Conservation (phyloP, 306 rosid genomes). For the Casuarina equisetifolia region DNA sequence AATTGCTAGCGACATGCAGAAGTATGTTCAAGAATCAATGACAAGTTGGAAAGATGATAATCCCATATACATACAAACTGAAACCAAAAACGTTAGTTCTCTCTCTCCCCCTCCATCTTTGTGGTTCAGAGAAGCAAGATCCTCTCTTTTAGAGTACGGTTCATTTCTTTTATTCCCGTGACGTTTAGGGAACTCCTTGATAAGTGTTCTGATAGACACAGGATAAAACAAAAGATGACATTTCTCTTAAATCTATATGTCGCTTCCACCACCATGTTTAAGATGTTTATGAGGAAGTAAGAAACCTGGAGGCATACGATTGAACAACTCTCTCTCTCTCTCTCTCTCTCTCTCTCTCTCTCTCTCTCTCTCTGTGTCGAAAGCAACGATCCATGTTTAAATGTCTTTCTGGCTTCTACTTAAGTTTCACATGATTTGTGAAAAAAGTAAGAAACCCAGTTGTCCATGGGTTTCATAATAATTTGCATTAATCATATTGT, state of each 20-base stretch:
- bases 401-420: slow-evolving; percentile 45
- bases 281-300: slow-evolving; percentile 23
- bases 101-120: slow-evolving; percentile 30
- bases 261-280: slow-evolving; percentile 24
- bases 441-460: slow-evolving; percentile 37
- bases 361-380: not conserved
- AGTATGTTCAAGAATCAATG: slow-evolving; percentile 70
- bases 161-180: not conserved
- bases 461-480: slow-evolving; percentile 45
- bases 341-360: slow-evolving; percentile 11
- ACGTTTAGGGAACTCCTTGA: slow-evolving; percentile 35
- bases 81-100: slow-evolving; percentile 68
- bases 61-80: slow-evolving; percentile 78
- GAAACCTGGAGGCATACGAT: slow-evolving; percentile 21
- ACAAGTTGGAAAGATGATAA: slow-evolving; percentile 62
- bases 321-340: slow-evolving; percentile 17
- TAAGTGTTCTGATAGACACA: slow-evolving; percentile 25
- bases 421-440: slow-evolving; percentile 42
- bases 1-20: slow-evolving; percentile 77
- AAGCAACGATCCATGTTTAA: slow-evolving; percentile 39
- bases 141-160: too few species aligned
- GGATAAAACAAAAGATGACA: slow-evolving; percentile 45
- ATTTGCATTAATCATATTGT: slow-evolving; percentile 52
- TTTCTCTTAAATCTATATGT: slow-evolving; percentile 29
- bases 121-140: too few species aligned